A percentile compares a stretch with the other conserved stretches of the same genome.
These are phyloP conservation scores for Phytophthora sp. DNA, from an alignment of 352 stramenopile genomes.

Conservation along the genomic window DNA sequence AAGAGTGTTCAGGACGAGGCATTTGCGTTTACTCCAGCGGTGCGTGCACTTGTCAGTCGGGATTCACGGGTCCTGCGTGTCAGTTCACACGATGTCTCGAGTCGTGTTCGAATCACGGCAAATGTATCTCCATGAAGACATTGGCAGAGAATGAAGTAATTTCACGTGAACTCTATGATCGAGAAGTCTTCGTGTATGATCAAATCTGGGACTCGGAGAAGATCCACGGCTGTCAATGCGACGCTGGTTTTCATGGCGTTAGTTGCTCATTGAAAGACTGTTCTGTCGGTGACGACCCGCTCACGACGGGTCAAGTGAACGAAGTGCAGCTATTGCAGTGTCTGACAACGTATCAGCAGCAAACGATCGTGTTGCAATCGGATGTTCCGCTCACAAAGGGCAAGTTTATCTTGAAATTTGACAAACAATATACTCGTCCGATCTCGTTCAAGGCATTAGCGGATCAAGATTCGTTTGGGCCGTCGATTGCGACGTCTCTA, in stretches of 20 bases:
- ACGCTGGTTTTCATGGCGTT: conserved; percentile 57
- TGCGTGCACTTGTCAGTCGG: conserved; percentile 81
- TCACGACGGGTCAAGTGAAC: conserved; percentile 62
- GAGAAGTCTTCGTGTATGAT: conserved; percentile 47
- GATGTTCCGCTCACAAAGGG: conserved; percentile 55
- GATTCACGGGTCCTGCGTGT: conserved; percentile 79
- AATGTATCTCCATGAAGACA: conserved; percentile 76
- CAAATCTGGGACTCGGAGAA: conserved; percentile 77
- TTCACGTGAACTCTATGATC: conserved; percentile 61
- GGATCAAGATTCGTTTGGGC: conserved; percentile 49
- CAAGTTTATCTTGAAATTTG: conserved; percentile 68
- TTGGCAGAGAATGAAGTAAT: conserved; percentile 57
- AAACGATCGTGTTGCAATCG: conserved; percentile 54
- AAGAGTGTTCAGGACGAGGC: conserved; percentile 71
- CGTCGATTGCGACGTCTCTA: conserved; percentile 58
- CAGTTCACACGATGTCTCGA: conserved; percentile 62
- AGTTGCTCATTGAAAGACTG: conserved; percentile 73
- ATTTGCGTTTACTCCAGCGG: conserved; percentile 72
- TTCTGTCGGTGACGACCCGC: conserved; percentile 68
- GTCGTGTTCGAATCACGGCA: conserved; percentile 52
- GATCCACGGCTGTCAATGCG: conserved; percentile 80
- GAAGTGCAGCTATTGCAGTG: conserved; percentile 72
- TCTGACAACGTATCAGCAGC: conserved; percentile 63
- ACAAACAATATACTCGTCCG: conserved; percentile 66
- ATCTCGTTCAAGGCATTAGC: conserved; percentile 63